Conservation (phyloP, 352 stramenopile species). For the Phytophthora sp. region DNA sequence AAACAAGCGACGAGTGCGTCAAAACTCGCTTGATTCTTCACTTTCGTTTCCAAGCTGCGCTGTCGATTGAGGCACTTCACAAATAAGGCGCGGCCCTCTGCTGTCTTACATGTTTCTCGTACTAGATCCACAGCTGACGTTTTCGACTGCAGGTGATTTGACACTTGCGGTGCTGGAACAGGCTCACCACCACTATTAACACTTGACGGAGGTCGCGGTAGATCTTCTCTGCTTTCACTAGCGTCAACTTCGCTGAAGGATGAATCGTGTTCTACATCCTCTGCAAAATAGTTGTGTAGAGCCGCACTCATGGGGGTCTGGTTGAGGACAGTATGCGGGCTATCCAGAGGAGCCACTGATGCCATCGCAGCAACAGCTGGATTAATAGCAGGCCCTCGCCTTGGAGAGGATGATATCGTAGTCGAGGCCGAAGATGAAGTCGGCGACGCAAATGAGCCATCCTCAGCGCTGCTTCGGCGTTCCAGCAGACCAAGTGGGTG, state of each 20-base stretch:
- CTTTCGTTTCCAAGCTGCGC: constrained; percentile 77
- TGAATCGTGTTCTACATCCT: constrained; percentile 22
- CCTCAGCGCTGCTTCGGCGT: constrained; percentile 30
- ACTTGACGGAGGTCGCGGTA: background rate
- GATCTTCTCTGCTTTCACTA: constrained; percentile 11
- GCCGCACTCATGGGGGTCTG: constrained; percentile 64
- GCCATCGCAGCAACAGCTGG: background rate
- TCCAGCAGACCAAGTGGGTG: constrained; percentile 33
- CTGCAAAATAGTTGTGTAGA: constrained; percentile 57
- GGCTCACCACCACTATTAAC: background rate
- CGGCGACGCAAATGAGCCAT: constrained; percentile 19
- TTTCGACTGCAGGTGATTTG: constrained; percentile 12
- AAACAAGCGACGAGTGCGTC: constrained; percentile 70
- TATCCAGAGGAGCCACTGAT: constrained; percentile 22
- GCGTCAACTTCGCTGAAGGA: constrained; percentile 8
- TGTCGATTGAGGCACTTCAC: constrained; percentile 85
- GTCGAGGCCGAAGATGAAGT: constrained; percentile 29
- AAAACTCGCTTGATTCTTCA: constrained; percentile 68
- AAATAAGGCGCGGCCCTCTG: constrained; percentile 69
- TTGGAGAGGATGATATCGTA: constrained; percentile 17
- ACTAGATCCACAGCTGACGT: constrained; percentile 24
- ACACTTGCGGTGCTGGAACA: constrained; percentile 6
- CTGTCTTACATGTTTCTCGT: constrained; percentile 35
- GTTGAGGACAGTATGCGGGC: constrained; percentile 54
- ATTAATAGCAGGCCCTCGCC: background rate